Base-by-base conservation (phyloP, 2,329 filamentous ascomycete genomes). In the Clarireedia monteithiana region DNA sequence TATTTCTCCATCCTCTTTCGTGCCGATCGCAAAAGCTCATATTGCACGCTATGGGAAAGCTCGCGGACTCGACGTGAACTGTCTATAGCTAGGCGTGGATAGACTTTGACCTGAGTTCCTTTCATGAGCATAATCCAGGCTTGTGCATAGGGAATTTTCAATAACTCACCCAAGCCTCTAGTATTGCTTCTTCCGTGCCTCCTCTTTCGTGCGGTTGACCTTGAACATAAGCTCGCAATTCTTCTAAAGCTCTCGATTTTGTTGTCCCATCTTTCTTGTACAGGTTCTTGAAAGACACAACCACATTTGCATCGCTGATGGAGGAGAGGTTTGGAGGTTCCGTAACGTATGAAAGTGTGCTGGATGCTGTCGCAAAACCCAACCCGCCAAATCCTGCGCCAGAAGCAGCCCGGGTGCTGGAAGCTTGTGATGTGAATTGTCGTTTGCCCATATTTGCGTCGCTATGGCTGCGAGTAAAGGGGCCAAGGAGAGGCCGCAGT, bases 231-330 rank as follows among this genome's bases (percentile, higher is more conserved):
- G 79, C 70, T 48, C 89, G 78, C 20, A 99, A 73, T 52, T 97
- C 92, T 64, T 97, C 91, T 27, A 99, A 75, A 0, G 89, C 92
- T 70, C 92, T 96, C 6, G 86, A 80, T 69, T 96, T 95, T 39
- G 94, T 99, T 10, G 84, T 95, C 66, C 85, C 86, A 73, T 96
- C 92, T 72, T 94, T 95, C 74, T 97, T 99, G 50, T 85, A 79
- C 3, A 96, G 73, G 64, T 95, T 96, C 72, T 96, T 95, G 74
- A 96, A 89, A n/a, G 85, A 83, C 14, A 97, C 91, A 39, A 92
- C 83, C 39, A 92, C 77, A 66, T 94, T 88, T 6, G 91, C 80
- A 64, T 96, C 85, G 46, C 84, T 86, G 58, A 99, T 83, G 45
- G 75, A 75, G 36, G 84, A 83, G 63, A 96, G 82, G 66, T 96